These are phyloP conservation scores for Chlorella variabilis DNA, from an alignment of 163 green algal species.

Conservation along the genomic window DNA sequence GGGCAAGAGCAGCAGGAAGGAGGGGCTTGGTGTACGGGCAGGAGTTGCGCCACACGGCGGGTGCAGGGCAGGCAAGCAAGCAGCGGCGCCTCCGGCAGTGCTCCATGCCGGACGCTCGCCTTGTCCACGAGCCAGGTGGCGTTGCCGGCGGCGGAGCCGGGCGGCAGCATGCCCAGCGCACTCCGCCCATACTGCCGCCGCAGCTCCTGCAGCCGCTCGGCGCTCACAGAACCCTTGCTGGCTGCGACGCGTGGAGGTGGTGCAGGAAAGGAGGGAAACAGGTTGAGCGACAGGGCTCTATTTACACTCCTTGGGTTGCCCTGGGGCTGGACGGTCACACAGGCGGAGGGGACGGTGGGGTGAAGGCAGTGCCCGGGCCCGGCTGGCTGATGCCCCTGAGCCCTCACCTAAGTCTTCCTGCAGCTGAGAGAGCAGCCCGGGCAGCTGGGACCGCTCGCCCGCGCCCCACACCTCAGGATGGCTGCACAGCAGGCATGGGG, in stretches of 20 bases:
- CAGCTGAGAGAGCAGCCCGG: background rate
- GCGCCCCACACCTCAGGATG: conserved; percentile 60
- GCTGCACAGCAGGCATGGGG: background rate
- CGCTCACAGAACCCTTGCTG: background rate
- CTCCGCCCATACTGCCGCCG: background rate
- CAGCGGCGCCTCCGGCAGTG: background rate
- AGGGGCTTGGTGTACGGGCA: too few species aligned
- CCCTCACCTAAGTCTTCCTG: background rate
- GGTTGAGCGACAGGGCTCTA: background rate
- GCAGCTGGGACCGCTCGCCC: conserved; percentile 27
- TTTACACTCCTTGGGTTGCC: too few species aligned
- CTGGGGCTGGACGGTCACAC: too few species aligned
- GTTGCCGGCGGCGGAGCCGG: background rate
- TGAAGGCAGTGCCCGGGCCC: background rate
- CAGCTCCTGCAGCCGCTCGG: background rate
- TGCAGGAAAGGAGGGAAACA: background rate
- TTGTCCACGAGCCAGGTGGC: background rate
- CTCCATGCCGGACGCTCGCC: background rate
- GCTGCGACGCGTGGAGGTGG: background rate
- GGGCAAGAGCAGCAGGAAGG: too few species aligned
- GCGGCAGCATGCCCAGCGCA: background rate
- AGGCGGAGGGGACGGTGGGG: too few species aligned
- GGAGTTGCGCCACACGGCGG: too few species aligned
- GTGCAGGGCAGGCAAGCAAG: too few species aligned
- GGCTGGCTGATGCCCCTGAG: too few species aligned